Percentiles rank a stretch among this genome's conserved stretches.
phyloP scores from a whole-genome alignment of 352 stramenopile genomes.

The Phytopythium kandeliae region DNA sequence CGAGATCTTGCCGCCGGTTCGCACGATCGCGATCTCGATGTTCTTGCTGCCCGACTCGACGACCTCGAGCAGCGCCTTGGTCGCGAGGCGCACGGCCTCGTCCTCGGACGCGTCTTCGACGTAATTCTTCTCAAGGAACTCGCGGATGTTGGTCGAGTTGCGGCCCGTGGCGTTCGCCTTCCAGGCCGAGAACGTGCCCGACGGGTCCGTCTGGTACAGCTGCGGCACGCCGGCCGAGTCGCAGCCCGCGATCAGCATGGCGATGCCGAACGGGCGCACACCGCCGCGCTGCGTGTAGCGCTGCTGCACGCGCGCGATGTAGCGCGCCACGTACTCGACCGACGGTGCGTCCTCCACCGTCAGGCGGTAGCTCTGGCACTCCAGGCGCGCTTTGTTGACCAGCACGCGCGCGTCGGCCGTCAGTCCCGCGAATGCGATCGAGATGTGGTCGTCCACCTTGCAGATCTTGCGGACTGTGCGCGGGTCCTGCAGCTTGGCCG shows the following conservation, averaged over 20 bases:
- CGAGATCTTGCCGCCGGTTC: constrained; percentile 60
- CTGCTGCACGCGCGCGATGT: constrained; percentile 98
- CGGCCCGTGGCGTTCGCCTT: constrained; percentile 99
- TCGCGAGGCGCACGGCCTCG: constrained; percentile 88
- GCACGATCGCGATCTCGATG: constrained; percentile 97
- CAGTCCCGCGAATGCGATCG: constrained; percentile 97
- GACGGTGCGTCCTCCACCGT: constrained; percentile 96
- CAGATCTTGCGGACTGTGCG: constrained; percentile 96
- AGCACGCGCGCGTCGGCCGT: constrained; percentile 99
- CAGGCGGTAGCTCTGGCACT: constrained; percentile 93
- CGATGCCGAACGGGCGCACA: constrained; percentile 98
- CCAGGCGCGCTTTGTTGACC: constrained; percentile 94
- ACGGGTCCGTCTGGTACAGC: constrained; percentile 98
- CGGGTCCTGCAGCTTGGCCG: constrained; percentile 94
- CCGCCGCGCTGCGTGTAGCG: constrained; percentile 98
- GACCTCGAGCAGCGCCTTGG: constrained; percentile 97
- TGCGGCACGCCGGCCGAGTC: constrained; percentile 97
- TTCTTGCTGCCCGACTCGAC: constrained; percentile 98
- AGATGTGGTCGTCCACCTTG: constrained; percentile 85
- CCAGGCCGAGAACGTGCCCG: constrained; percentile 98
- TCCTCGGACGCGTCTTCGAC: constrained; percentile 89
- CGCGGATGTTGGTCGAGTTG: constrained; percentile 98
- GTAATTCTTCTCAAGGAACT: constrained; percentile 99
- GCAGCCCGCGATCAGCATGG: constrained; percentile 96
- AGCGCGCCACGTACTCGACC: constrained; percentile 94